Percentiles rank a stretch among this genome's conserved stretches.
These are phyloP conservation scores for Xylariaceae sp. DNA, from an alignment of 2,329 filamentous ascomycete genomes.

Conservation along the genomic window DNA sequence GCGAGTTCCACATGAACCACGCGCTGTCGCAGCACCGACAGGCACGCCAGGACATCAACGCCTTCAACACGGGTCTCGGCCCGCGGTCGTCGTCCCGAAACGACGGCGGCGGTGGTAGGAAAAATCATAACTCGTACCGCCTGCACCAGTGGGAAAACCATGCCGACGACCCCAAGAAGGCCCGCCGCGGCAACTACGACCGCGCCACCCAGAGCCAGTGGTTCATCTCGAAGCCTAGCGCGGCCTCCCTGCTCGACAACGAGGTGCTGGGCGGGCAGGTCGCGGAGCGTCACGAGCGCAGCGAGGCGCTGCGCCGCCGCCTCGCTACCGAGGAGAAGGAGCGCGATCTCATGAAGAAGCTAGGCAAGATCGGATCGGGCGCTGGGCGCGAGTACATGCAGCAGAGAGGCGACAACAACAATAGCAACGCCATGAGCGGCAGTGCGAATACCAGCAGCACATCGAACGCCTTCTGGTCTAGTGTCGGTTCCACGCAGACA, in stretches of 20 bases:
- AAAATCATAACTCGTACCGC: constrained; percentile 37
- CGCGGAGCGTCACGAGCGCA: constrained; percentile 61
- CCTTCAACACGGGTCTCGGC: constrained; percentile 50
- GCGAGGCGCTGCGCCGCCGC: constrained; percentile 67
- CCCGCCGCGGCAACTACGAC: constrained; percentile 54
- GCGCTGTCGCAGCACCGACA: constrained; percentile 68
- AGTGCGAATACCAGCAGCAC: constrained; percentile 1
- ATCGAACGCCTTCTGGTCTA: constrained; percentile 10
- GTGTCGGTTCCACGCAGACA: not conserved
- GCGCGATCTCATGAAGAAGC: constrained; percentile 68
- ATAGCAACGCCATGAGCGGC: constrained; percentile 14
- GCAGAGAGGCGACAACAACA: constrained; percentile 23
- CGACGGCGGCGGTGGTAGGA: constrained; percentile 12
- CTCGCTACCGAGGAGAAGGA: constrained; percentile 72
- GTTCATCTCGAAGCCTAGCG: constrained; percentile 55
- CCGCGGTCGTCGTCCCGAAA: constrained; percentile 27
- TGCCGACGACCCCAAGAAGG: constrained; percentile 30
- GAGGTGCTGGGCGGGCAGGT: constrained; percentile 51
- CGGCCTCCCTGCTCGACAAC: constrained; percentile 67
- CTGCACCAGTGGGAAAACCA: constrained; percentile 26
- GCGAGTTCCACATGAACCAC: constrained; percentile 88
- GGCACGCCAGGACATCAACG: constrained; percentile 37
- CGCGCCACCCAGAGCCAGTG: constrained; percentile 59
- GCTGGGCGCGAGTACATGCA: constrained; percentile 74
- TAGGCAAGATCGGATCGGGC: constrained; percentile 65